Evolutionary conservation across 345 rosid species (phyloP).

Genomic region (Populus davidiana): DNA sequence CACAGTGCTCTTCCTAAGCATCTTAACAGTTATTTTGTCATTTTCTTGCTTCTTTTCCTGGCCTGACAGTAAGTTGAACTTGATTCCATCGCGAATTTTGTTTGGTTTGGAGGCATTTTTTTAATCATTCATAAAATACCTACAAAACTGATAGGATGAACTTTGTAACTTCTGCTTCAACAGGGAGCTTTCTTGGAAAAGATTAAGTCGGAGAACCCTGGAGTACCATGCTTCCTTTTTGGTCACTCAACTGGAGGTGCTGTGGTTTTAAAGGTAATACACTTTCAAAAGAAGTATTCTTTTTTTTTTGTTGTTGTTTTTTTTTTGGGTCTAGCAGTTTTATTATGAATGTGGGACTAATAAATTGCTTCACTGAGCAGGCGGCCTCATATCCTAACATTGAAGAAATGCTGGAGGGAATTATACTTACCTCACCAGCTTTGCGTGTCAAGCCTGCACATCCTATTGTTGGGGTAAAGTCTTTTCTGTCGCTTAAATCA

Average conservation of each 20-base stretch:
- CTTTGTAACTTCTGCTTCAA: constrained; percentile 1
- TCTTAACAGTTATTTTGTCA: not conserved
- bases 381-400: constrained; percentile 59
- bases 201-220: constrained; percentile 68
- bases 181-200: constrained; percentile 87
- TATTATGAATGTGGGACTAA: not conserved
- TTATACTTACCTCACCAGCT: constrained; percentile 88
- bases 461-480: constrained; percentile 86
- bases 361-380: constrained; percentile 33
- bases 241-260: constrained; percentile 99
- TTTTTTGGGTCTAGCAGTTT: not conserved
- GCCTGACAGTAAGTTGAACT: constrained; percentile 4
- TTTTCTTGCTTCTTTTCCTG: not conserved
- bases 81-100: not conserved
- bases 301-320: not conserved
- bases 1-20: not conserved
- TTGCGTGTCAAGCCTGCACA: constrained; percentile 93
- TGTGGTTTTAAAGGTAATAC: constrained; percentile 86
- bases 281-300: not conserved
- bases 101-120: not conserved
- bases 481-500: not conserved
- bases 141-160: not conserved
- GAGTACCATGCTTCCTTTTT: constrained; percentile 89
- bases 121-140: not conserved
- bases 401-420: constrained; percentile 70